Conservation (phyloP, 1,139 yeast species). For the Komagataea norvegica region DNA sequence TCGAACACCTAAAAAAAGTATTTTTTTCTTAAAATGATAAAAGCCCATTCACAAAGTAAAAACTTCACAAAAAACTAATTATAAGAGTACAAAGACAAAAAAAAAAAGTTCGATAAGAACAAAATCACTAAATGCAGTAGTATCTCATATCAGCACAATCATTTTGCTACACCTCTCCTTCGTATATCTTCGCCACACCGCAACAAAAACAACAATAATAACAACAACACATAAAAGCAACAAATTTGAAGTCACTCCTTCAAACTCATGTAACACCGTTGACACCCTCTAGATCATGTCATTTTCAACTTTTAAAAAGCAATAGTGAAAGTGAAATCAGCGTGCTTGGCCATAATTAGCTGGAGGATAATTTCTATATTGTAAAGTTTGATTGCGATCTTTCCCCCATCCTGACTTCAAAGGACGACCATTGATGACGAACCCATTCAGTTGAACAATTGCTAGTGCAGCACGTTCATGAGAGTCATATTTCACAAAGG, state of each 20-base stretch:
- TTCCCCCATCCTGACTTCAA: conserved; percentile 89
- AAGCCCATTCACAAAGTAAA: not conserved
- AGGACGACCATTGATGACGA: conserved; percentile 70
- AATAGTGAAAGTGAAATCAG: conserved; percentile 1
- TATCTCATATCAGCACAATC: not conserved
- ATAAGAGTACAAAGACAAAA: not conserved
- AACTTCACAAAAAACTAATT: not conserved
- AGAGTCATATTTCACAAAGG: conserved; percentile 79
- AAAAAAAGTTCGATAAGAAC: not conserved
- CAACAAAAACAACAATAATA: too few relatives aligned
- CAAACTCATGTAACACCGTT: too few relatives aligned
- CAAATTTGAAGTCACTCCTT: too few relatives aligned
- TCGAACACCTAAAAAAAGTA: too few relatives aligned
- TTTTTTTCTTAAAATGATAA: too few relatives aligned
- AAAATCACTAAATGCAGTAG: not conserved
- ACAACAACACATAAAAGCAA: too few relatives aligned
- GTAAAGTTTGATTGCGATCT: conserved; percentile 40
- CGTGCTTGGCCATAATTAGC: conserved; percentile 31
- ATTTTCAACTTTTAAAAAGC: too few relatives aligned
- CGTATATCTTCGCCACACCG: too few relatives aligned
- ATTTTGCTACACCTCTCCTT: too few relatives aligned
- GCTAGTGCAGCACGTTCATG: conserved; percentile 90
- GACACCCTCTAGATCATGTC: too few relatives aligned
- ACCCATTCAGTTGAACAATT: conserved; percentile 76
- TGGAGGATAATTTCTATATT: conserved; percentile 34